Percentiles rank a stretch among this genome's conserved stretches.
Conservation (phyloP, 108 stramenopile genomes). For the Fragilariopsis cylindrus region DNA sequence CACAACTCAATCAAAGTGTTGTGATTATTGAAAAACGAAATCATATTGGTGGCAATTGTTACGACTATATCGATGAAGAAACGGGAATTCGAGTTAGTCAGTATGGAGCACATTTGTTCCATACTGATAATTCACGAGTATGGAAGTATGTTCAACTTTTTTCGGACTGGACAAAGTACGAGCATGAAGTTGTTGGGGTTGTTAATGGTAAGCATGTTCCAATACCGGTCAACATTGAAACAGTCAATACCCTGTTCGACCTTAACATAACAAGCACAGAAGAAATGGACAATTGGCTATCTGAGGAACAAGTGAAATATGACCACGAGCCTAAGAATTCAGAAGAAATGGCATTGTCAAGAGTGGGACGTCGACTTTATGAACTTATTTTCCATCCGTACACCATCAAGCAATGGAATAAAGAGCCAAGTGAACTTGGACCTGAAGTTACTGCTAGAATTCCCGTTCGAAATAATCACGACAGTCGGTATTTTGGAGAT, state of each 20-base stretch:
- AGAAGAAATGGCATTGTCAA: slow-evolving; percentile 74
- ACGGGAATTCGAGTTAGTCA: slow-evolving; percentile 58
- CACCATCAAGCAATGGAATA: slow-evolving; percentile 84
- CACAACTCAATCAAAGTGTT: slow-evolving; percentile 43
- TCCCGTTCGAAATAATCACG: slow-evolving; percentile 66
- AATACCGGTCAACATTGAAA: slow-evolving; percentile 84
- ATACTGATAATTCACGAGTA: slow-evolving; percentile 65
- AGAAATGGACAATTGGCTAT: slow-evolving; percentile 79
- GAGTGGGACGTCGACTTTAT: slow-evolving; percentile 71
- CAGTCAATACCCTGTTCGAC: slow-evolving; percentile 79
- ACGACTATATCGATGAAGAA: slow-evolving; percentile 71
- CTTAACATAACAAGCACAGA: slow-evolving; percentile 48
- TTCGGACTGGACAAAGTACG: slow-evolving; percentile 69
- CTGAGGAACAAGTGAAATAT: slow-evolving; percentile 53
- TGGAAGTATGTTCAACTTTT: slow-evolving; percentile 73
- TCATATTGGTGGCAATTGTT: slow-evolving; percentile 87
- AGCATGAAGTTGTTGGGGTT: slow-evolving; percentile 68
- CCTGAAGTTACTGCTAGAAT: slow-evolving; percentile 77
- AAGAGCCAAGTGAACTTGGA: slow-evolving; percentile 65
- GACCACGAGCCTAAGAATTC: slow-evolving; percentile 47
- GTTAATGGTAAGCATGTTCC: slow-evolving; percentile 70
- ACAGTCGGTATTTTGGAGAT: slow-evolving; percentile 79
- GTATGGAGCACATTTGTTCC: slow-evolving; percentile 79
- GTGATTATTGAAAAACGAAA: slow-evolving; percentile 71
- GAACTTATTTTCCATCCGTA: slow-evolving; percentile 75